Percentiles rank a stretch among this genome's conserved stretches.
These are phyloP conservation scores for Betula pendula DNA, from an alignment of 306 rosid genomes.

Conservation along the genomic window DNA sequence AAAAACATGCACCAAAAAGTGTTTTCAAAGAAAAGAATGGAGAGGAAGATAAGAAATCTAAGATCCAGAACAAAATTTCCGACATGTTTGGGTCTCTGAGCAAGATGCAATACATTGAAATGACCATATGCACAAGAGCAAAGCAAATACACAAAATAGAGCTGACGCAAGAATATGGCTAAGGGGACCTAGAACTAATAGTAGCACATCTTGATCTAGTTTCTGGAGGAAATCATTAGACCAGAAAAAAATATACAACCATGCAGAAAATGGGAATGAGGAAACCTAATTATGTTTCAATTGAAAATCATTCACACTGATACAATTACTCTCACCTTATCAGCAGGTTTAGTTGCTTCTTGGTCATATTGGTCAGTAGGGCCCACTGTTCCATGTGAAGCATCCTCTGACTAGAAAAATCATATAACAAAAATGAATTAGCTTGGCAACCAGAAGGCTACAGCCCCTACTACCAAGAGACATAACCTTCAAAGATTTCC, in stretches of 20 bases:
- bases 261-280: background rate
- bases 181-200: background rate
- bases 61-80: background rate
- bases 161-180: background rate
- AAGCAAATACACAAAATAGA: background rate
- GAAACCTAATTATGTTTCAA: background rate
- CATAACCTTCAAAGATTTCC: slow-evolving; percentile 24
- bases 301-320: background rate
- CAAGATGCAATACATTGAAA: background rate
- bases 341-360: slow-evolving; percentile 45
- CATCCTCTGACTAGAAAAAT: slow-evolving; percentile 48
- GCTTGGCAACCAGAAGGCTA: slow-evolving; percentile 16
- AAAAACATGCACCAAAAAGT: background rate
- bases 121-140: background rate
- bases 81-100: background rate
- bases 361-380: slow-evolving; percentile 41
- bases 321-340: slow-evolving; percentile 36
- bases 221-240: background rate
- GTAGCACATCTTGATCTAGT: background rate
- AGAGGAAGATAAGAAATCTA: background rate
- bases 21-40: background rate
- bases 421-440: background rate
- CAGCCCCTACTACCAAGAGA: slow-evolving; percentile 19
- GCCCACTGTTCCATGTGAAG: slow-evolving; percentile 46
- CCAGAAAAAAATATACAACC: background rate